These are phyloP conservation scores for Geotrichum aggregatum DNA, from an alignment of 1,139 yeast genomes.

Conservation along the genomic window DNA sequence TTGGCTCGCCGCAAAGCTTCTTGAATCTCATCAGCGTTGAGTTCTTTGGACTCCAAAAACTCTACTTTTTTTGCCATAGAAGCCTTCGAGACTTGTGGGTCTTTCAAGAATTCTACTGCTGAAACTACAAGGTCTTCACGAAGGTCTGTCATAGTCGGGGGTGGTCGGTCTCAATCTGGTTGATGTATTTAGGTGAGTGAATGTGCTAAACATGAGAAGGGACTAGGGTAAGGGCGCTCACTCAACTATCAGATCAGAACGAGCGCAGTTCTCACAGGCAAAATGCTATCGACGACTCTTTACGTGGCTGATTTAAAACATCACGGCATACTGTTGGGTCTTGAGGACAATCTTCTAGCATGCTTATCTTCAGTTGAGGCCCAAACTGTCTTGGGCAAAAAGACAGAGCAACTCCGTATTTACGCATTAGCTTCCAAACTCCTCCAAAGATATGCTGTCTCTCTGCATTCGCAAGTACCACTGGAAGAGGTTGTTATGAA, in stretches of 20 bases:
- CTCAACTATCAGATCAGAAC: neutral
- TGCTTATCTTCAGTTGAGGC: neutral
- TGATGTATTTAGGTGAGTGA: neutral
- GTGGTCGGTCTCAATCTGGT: neutral
- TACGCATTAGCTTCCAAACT: slow-evolving; percentile 11
- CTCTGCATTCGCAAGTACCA: neutral
- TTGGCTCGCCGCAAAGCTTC: slow-evolving; percentile 65
- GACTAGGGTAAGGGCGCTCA: neutral
- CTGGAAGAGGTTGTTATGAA: neutral
- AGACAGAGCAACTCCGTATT: neutral
- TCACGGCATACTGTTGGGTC: neutral
- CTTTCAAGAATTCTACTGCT: slow-evolving; percentile 77
- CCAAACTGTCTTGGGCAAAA: neutral
- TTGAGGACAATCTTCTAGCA: neutral
- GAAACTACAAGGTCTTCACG: slow-evolving; percentile 70
- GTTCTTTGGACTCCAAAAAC: slow-evolving; percentile 81
- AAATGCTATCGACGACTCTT: neutral
- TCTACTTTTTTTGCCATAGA: slow-evolving; percentile 80
- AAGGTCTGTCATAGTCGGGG: slow-evolving; percentile 31
- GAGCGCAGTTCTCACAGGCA: neutral
- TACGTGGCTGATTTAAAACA: neutral
- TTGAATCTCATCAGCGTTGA: slow-evolving; percentile 73
- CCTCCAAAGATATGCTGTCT: slow-evolving; percentile 8
- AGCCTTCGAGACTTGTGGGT: slow-evolving; percentile 69
- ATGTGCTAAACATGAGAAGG: neutral